Evolutionary conservation across 163 green algal species (phyloP), one percentile per base, ranked within the genome.

Genomic region (Scenedesmus sp.): DNA sequence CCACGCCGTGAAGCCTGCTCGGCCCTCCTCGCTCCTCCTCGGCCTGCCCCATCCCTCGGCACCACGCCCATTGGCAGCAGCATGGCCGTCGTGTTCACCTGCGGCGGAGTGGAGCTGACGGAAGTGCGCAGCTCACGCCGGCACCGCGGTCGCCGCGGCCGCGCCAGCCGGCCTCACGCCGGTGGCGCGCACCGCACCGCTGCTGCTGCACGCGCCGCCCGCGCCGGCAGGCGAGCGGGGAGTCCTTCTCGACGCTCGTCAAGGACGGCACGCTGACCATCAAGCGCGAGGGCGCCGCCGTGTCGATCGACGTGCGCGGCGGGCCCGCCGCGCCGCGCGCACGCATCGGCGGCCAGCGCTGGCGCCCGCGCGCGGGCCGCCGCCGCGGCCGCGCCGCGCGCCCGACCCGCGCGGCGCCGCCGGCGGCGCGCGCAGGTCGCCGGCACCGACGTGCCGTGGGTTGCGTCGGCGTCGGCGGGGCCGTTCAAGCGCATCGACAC

Each of bases 401-500:
- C n/a, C n/a, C n/a, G n/a, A n/a, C n/a, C n/a, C n/a, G n/a, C n/a
- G n/a, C n/a, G n/a, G n/a, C n/a, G n/a, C n/a, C n/a, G n/a, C n/a
- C n/a, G n/a, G n/a, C n/a, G n/a, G n/a, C n/a, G n/a, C n/a, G n/a
- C 57, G 66, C 47, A 79, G 70, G 58, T 79, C 1, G 70, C 18
- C 10, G 58, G 70, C 42, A 70, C 53, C 13, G 26, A 11, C 6
- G 58, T 79, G 4, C 26, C 15, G 13, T 79, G 56, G 57, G 70
- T 79, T 10, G 34, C 67, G 15, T 44, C 26, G 24, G 42, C 70
- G 4, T 22, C 20, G 22, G 18, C 17, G 1, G 58, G 57, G 28
- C 70, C 70, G 11, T 79, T 79, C 70, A 79, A 79, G 56, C 47
- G 58, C 22, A 39, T 79, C 6, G 70, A 79, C 57, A 50, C 56